A percentile compares a stretch with the other conserved stretches of the same genome.
Conservation (phyloP, 208 protist genomes). For the Trypanosoma mega region DNA sequence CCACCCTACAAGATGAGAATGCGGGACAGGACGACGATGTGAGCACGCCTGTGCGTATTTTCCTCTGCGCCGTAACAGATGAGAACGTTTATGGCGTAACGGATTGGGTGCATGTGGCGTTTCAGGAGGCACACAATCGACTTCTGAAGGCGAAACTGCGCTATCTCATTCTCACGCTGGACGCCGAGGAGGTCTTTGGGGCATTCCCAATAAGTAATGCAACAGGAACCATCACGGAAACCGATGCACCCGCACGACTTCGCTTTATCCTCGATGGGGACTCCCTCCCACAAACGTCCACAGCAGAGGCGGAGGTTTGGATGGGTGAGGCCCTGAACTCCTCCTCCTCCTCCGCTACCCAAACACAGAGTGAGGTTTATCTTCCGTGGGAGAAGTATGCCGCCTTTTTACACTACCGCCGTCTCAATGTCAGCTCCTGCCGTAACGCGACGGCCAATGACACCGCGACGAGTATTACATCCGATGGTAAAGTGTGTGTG, state of each 20-base stretch:
- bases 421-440: slow-evolving; percentile 26
- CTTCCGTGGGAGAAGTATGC: slow-evolving; percentile 66
- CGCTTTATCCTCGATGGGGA: slow-evolving; percentile 64
- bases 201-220: slow-evolving; percentile 17
- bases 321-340: slow-evolving; percentile 32
- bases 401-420: slow-evolving; percentile 74
- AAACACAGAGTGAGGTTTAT: slow-evolving; percentile 21
- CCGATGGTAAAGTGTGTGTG: slow-evolving; percentile 4
- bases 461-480: not conserved
- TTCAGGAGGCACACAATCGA: slow-evolving; percentile 36
- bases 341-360: no score
- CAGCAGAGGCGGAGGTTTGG: slow-evolving; percentile 44
- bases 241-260: not conserved
- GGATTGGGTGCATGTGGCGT: slow-evolving; percentile 80
- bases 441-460: no score
- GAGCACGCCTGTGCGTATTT: slow-evolving; percentile 19
- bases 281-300: slow-evolving; percentile 21
- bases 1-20: not conserved
- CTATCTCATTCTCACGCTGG: slow-evolving; percentile 72
- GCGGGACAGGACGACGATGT: not conserved
- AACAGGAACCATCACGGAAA: slow-evolving; percentile 27
- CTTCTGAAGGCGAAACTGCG: slow-evolving; percentile 38
- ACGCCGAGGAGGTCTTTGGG: slow-evolving; percentile 35
- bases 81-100: slow-evolving; percentile 65
- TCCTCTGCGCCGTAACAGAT: slow-evolving; percentile 58